phyloP scores from a whole-genome alignment of 345 rosid species.

The Mallotus nudiflorus region DNA sequence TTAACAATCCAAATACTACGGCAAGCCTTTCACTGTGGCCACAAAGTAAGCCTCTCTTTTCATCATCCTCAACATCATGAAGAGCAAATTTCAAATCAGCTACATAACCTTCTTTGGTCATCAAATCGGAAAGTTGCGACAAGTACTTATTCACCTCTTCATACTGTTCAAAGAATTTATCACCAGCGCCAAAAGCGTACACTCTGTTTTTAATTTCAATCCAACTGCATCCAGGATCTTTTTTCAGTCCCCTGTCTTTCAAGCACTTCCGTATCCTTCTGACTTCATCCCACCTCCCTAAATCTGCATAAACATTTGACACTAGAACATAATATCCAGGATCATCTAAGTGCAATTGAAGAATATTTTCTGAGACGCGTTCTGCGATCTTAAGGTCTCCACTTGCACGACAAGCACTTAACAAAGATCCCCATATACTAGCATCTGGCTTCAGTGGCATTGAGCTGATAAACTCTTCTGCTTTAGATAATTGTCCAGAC shows the following conservation, averaged over 20 bases:
- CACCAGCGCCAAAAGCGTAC: slow-evolving; percentile 50
- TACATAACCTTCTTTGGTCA: slow-evolving; percentile 61
- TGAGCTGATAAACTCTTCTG: slow-evolving; percentile 46
- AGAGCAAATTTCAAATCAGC: slow-evolving; percentile 53
- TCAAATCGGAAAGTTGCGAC: slow-evolving; percentile 37
- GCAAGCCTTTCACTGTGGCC: slow-evolving; percentile 80
- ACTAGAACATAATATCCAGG: slow-evolving; percentile 56
- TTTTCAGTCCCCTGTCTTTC: slow-evolving; percentile 45
- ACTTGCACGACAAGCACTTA: slow-evolving; percentile 53
- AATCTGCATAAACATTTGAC: slow-evolving; percentile 54
- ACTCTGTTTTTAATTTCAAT: slow-evolving; percentile 43
- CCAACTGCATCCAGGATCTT: slow-evolving; percentile 61
- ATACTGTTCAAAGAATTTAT: slow-evolving; percentile 42
- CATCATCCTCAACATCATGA: slow-evolving; percentile 60
- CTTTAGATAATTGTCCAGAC: slow-evolving; percentile 41
- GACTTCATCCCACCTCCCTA: slow-evolving; percentile 61
- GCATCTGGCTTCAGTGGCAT: slow-evolving; percentile 60
- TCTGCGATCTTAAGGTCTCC: slow-evolving; percentile 45
- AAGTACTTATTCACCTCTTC: slow-evolving; percentile 50
- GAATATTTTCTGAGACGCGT: slow-evolving; percentile 39
- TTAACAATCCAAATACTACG: slow-evolving; percentile 63
- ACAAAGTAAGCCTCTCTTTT: slow-evolving; percentile 55
- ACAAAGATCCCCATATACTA: slow-evolving; percentile 60
- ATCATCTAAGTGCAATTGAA: slow-evolving; percentile 46
- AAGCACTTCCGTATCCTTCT: slow-evolving; percentile 43